These are phyloP conservation scores for Xylaria acuta DNA, from an alignment of 495 filamentous ascomycete species.

Conservation along the genomic window DNA sequence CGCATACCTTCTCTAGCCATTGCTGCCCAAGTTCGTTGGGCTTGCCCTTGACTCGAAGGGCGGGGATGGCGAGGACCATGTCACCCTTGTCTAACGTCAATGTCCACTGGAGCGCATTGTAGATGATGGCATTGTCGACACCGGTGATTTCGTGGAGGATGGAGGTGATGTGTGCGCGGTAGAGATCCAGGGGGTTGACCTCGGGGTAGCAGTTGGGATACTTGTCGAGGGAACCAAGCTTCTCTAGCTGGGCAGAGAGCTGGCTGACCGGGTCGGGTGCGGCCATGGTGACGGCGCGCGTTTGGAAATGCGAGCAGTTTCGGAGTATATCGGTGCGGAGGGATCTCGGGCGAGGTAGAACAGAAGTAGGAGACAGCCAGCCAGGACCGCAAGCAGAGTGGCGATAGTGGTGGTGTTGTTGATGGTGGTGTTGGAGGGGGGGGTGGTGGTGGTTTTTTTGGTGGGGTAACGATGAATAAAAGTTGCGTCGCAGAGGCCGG, in stretches of 20 bases:
- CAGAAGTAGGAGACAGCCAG: neutral
- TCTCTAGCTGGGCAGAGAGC: constrained; percentile 46
- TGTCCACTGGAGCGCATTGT: constrained; percentile 80
- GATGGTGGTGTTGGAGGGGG: neutral
- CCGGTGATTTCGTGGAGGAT: constrained; percentile 74
- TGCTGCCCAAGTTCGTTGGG: constrained; percentile 73
- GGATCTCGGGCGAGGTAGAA: neutral
- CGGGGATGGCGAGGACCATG: constrained; percentile 77
- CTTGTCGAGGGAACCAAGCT: constrained; percentile 48
- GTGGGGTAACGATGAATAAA: constrained; percentile 36
- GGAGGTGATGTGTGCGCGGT: constrained; percentile 80
- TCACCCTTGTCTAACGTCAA: constrained; percentile 88
- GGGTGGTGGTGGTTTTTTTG: constrained; percentile 26
- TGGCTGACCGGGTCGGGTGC: constrained; percentile 40
- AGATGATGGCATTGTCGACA: constrained; percentile 78
- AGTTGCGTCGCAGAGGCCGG: constrained; percentile 28
- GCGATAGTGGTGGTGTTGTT: neutral
- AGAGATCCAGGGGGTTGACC: constrained; percentile 86
- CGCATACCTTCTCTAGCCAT: constrained; percentile 67
- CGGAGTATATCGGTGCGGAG: neutral
- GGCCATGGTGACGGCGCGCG: constrained; percentile 37
- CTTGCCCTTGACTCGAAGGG: constrained; percentile 84
- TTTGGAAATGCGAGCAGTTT: constrained; percentile 26
- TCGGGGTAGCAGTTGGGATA: constrained; percentile 68
- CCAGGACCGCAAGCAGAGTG: neutral